Percentiles rank a stretch among this genome's conserved stretches.
Evolutionary conservation across 768 basidiomycete species (phyloP).

Genomic region (Tricholoma hemisulphureum): DNA sequence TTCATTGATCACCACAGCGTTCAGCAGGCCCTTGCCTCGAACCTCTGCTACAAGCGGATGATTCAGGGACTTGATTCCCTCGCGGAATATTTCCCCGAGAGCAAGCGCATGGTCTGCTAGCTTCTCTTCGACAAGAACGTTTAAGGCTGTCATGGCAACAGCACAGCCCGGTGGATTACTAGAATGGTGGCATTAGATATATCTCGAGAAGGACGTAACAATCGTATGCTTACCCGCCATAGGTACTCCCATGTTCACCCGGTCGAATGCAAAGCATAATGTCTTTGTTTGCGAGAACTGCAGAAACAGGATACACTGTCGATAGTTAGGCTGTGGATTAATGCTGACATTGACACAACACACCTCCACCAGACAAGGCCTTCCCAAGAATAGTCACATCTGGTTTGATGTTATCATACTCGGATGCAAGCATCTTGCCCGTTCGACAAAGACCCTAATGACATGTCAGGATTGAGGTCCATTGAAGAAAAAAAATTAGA

Average conservation of each 20-base stretch:
- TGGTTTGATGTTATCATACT: constrained; percentile 85
- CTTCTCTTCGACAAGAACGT: constrained; percentile 84
- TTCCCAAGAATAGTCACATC: constrained; percentile 94
- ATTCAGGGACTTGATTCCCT: constrained; percentile 53
- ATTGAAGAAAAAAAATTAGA: constrained; percentile 5
- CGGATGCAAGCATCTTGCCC: constrained; percentile 88
- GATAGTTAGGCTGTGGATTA: background rate
- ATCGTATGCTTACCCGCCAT: constrained; percentile 80
- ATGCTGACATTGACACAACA: too few species aligned
- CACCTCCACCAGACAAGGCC: constrained; percentile 92
- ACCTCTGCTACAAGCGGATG: constrained; percentile 76
- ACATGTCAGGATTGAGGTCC: background rate
- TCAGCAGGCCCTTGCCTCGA: constrained; percentile 84
- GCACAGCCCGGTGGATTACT: constrained; percentile 96
- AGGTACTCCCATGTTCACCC: constrained; percentile 95
- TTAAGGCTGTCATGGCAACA: constrained; percentile 86
- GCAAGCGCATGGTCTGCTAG: constrained; percentile 73
- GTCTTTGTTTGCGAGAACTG: constrained; percentile 89
- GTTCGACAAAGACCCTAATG: constrained; percentile 83
- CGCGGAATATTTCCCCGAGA: constrained; percentile 82
- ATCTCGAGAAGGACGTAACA: background rate
- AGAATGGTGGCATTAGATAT: constrained; percentile 2
- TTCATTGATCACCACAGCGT: constrained; percentile 93
- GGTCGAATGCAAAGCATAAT: constrained; percentile 93
- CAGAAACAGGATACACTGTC: constrained; percentile 92